phyloP scores from a whole-genome alignment of 305 asterid species.

The Fraxinus angustifolia region DNA sequence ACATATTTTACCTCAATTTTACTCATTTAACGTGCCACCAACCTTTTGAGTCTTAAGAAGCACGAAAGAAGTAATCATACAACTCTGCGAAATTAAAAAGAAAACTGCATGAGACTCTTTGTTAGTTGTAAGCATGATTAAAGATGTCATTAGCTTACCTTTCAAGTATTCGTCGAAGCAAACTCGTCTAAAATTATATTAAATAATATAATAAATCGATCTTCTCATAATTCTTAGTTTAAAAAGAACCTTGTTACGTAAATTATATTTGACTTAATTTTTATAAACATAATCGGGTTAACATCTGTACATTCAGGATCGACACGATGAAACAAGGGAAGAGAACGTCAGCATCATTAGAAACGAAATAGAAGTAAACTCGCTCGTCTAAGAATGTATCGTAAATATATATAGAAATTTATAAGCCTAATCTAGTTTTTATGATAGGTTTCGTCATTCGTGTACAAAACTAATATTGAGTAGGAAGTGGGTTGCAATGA shows the following conservation, averaged over 20 bases:
- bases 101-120: not conserved
- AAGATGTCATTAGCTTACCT: constrained; percentile 4
- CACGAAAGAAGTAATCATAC: not conserved
- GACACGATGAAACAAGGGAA: not conserved
- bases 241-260: not conserved
- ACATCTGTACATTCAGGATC: not conserved
- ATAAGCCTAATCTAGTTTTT: not conserved
- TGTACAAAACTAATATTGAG: not conserved
- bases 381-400: not conserved
- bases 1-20: not conserved
- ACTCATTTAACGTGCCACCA: not conserved
- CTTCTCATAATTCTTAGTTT: not conserved
- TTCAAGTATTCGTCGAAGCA: not conserved
- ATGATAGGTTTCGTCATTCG: not conserved
- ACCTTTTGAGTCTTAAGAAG: constrained; percentile 2
- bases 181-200: not conserved
- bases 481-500: constrained; percentile 23
- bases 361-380: not conserved
- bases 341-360: not conserved
- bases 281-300: not conserved
- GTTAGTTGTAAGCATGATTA: constrained; percentile 10
- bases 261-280: too few relatives aligned
- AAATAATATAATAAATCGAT: not conserved
- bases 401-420: not conserved
- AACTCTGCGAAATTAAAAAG: not conserved